Base-by-base conservation (phyloP, 1,284 basidiomycete species). In the Naganishia cerealis region DNA sequence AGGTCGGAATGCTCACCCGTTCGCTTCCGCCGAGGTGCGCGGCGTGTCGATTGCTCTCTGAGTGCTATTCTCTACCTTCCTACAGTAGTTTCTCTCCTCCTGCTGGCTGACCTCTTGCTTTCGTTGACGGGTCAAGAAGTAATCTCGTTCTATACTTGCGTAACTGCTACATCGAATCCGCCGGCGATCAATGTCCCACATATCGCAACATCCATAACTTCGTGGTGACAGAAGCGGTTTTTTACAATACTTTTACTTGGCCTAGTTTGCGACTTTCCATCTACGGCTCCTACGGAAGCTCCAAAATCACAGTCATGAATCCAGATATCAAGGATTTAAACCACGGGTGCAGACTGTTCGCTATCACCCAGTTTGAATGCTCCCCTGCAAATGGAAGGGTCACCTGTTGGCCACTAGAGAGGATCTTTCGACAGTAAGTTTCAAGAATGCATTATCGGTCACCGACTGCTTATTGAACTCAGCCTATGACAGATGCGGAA, bases 341-440 rank as follows among this genome's bases (percentile, higher is more conserved):
- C 48, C n/a, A 33, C 56, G 50, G 48, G 4, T 76, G 75, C 66
- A 67, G 58, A 39, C 67, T 77, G 21, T 75, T 75, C 68, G 48
- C 72, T 50, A 71, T 77, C 43, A 76, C 72, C 29, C 76, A 75
- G 59, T 76, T 72, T 67, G 72, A 77, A 67, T 77, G 76, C 61
- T 72, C 72, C 15, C 76, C 75, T 1, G 48, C 71, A 21, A 69
- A 69, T 16, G 71, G 72, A 21, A 70, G 73, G 65, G 70, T 75
- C 15, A 77, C 75, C 36, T 79, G 76, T 56, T 78, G 74, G 75
- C 76, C 75, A 12, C 57, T 76, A 1, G 75, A 78, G 55, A 67
- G 77, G 62, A 72, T 78, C 13, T 78, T 78, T 61, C 61, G 77
- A 62, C 76, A 75, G 76, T 76, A 62, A 68, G 76, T 72, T 13